Conservation (phyloP, 495 filamentous ascomycete genomes). For the Cryomyces antarcticus region DNA sequence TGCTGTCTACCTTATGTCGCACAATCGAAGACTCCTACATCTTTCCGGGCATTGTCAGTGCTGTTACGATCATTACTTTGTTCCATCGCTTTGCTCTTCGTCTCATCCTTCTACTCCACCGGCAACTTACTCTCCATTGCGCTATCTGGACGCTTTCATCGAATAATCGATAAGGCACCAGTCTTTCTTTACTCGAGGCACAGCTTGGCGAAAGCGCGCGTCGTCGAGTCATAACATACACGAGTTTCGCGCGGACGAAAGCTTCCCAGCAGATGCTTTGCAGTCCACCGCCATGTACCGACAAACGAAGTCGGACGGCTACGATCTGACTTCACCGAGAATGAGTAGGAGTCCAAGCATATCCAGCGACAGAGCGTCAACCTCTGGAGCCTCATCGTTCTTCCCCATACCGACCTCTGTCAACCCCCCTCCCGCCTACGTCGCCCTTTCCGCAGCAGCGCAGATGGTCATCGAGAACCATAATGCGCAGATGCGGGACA, state of each 20-base stretch:
- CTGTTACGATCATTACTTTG: too few species aligned
- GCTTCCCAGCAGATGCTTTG: not conserved
- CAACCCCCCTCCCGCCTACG: constrained; percentile 66
- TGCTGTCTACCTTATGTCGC: too few species aligned
- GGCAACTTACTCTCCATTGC: too few species aligned
- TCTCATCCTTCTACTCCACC: too few species aligned
- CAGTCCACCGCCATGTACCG: not conserved
- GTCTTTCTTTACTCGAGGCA: too few species aligned
- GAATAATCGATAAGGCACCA: too few species aligned
- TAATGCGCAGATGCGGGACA: constrained; percentile 39
- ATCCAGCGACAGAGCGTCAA: constrained; percentile 15
- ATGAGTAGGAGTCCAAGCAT: constrained; percentile 11
- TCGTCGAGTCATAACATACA: not conserved
- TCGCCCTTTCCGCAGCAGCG: constrained; percentile 71
- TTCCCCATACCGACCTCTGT: constrained; percentile 44
- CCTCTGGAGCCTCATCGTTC: constrained; percentile 23
- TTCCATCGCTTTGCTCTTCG: too few species aligned
- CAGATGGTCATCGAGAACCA: constrained; percentile 83
- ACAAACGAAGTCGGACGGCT: not conserved
- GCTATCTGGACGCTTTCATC: too few species aligned
- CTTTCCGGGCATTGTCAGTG: too few species aligned
- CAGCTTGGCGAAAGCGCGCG: not conserved
- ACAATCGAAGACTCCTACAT: too few species aligned
- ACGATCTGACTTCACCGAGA: not conserved
- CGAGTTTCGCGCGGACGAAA: not conserved